Evolutionary conservation across 345 rosid species (phyloP).

Genomic region (Eucalyptus tenuipes): DNA sequence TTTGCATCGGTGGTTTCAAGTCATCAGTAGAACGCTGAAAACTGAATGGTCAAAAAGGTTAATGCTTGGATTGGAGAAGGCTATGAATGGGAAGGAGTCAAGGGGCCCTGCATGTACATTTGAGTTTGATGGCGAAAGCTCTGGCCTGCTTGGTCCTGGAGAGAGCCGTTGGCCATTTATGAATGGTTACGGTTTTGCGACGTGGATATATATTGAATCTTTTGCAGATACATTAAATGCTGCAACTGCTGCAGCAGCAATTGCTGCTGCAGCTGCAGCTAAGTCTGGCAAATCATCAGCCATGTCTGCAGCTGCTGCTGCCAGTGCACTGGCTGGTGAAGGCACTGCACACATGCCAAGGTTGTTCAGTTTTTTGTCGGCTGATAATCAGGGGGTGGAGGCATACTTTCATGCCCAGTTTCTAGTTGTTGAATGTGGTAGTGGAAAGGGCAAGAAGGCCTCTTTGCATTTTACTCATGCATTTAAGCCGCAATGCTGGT

Average conservation of each 20-base stretch:
- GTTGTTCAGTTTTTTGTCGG: conserved; percentile 88
- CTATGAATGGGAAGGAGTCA: conserved; percentile 84
- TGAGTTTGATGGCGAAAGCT: conserved; percentile 98
- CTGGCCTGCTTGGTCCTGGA: conserved; percentile 99
- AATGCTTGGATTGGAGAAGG: conserved; percentile 81
- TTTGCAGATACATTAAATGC: conserved; percentile 98
- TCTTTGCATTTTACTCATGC: conserved; percentile 98
- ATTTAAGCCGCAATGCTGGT: conserved; percentile 99
- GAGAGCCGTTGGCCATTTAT: conserved; percentile 98
- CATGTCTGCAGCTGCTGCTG: conserved; percentile 99
- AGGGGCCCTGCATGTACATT: conserved; percentile 91
- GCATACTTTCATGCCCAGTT: conserved; percentile 98
- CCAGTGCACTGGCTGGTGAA: conserved; percentile 99
- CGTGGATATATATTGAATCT: conserved; percentile 98
- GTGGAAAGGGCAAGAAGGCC: conserved; percentile 92
- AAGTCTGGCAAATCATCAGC: conserved; percentile 98
- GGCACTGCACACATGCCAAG: conserved; percentile 99
- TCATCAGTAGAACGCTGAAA: conserved; percentile 46
- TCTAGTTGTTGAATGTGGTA: conserved; percentile 92
- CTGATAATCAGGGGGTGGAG: conserved; percentile 95
- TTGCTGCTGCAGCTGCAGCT: conserved; percentile 97
- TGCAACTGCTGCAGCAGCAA: conserved; percentile 96
- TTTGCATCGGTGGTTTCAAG: conserved; percentile 70
- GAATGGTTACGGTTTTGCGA: conserved; percentile 90
- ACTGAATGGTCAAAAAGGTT: conserved; percentile 64